Evolutionary conservation across 2,329 filamentous ascomycete genomes (phyloP).

Genomic region (Clonostachys byssicola): DNA sequence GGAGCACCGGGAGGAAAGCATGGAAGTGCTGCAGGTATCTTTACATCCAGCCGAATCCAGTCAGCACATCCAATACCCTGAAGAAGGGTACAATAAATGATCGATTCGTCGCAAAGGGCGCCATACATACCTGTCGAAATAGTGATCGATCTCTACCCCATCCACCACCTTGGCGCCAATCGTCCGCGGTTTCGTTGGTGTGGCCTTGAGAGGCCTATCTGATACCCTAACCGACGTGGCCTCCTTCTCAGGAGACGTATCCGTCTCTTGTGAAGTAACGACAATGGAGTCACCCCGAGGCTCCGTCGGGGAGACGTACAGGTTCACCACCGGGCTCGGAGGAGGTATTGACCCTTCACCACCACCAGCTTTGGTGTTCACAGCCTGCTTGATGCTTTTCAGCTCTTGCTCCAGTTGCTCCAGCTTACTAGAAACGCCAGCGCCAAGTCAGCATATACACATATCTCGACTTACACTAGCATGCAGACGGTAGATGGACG

Average conservation of each 20-base stretch:
- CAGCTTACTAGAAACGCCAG: constrained; percentile 35
- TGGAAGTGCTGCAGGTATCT: constrained; percentile 50
- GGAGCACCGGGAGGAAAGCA: constrained; percentile 46
- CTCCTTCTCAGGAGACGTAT: background rate
- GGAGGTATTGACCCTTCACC: constrained; percentile 10
- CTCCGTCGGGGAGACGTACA: background rate
- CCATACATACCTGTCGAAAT: constrained; percentile 41
- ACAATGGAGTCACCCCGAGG: background rate
- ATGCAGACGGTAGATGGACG: too few relatives aligned
- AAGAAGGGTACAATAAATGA: background rate
- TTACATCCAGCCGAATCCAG: too few relatives aligned
- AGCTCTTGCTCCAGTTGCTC: constrained; percentile 51
- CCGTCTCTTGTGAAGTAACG: background rate
- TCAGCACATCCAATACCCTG: too few relatives aligned
- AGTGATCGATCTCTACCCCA: constrained; percentile 49
- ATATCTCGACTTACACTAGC: background rate
- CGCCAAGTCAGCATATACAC: background rate
- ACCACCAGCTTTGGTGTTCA: constrained; percentile 18
- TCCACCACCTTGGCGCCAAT: constrained; percentile 42
- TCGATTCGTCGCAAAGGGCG: background rate
- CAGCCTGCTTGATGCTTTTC: constrained; percentile 48
- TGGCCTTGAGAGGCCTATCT: background rate
- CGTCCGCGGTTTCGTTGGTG: constrained; percentile 28
- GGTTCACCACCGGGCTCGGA: constrained; percentile 8
- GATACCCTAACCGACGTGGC: background rate